Base-by-base conservation (phyloP, 805 yeast genomes). In the Metschnikowia lunata region DNA sequence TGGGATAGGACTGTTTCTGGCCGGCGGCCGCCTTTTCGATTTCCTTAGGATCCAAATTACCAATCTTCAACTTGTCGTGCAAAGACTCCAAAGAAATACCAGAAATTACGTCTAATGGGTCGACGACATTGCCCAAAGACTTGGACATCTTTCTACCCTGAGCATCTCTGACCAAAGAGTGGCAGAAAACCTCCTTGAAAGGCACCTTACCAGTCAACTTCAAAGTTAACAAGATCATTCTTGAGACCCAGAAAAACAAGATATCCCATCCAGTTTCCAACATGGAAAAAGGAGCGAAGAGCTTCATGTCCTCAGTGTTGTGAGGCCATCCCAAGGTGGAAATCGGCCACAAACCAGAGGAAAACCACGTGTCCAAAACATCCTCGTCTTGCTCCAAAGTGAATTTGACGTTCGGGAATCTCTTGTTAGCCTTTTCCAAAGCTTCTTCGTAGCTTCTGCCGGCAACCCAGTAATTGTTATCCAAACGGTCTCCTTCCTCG, bases 261-360 rank as follows among this genome's bases (percentile, higher is more conserved):
- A 91, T 91, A 74, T 91, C 99, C 99, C 99, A 93, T 58, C 99
- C 99, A 40, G 99, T 93, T 71, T 93, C 99, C 60, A 93, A 74
- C 85, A 93, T 74, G 26, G 95, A 83, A 83, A 89, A 84, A 55
- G 99, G 98, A 61, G 80, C 84, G 71, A 88, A 93, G 41, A 69
- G 69, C 57, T 79, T 75, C 77, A 88, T 67, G 63, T 93, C 99
- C 41, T 66, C 59, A 43, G 90, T 77, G 62, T 79, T 32, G 47
- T 82, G 70, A 61, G 99, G 99, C 98, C 98, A 93, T 38, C 97
- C 97, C 54, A 93, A 72, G 46, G 97, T 93, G 41, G 96, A 84
- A 63, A 93, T 83, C 47, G 99, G 97, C 98, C 98, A 93, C 67
- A 93, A 73, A 49, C 97, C 98, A 35, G 97, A 85, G 8, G 97